These are phyloP conservation scores for Austroboletus rostrupii DNA, from an alignment of 1,284 basidiomycete species.

Conservation along the genomic window DNA sequence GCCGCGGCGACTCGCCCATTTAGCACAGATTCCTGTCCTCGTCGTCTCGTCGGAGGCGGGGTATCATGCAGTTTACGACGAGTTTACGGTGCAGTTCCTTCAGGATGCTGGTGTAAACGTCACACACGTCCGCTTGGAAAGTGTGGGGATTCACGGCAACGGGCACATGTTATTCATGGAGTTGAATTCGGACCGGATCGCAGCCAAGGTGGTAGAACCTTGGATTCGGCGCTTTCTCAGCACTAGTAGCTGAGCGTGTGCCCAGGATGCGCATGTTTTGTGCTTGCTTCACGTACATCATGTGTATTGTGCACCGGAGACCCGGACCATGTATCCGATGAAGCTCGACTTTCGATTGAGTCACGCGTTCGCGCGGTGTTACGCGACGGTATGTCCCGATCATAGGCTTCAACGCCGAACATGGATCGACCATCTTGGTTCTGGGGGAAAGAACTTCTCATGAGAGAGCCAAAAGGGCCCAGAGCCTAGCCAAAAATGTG, in stretches of 20 bases:
- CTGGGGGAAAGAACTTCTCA: not conserved
- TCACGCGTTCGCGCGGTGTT: too few species aligned
- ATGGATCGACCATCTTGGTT: not conserved
- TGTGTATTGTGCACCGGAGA: too few species aligned
- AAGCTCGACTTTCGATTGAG: too few species aligned
- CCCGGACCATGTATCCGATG: too few species aligned
- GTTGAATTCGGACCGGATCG: constrained; percentile 41
- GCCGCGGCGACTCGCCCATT: constrained; percentile 39
- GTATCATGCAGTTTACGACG: constrained; percentile 47
- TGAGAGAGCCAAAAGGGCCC: too few species aligned
- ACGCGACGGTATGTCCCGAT: too few species aligned
- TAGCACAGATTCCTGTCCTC: constrained; percentile 41
- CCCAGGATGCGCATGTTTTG: not conserved
- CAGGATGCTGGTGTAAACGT: constrained; percentile 42
- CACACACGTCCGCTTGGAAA: constrained; percentile 36
- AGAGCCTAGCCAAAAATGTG: too few species aligned
- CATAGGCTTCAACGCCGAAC: too few species aligned
- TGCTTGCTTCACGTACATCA: too few species aligned
- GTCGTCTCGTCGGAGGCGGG: constrained; percentile 45
- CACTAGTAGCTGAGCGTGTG: not conserved
- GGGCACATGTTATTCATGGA: constrained; percentile 56
- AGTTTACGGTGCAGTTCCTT: constrained; percentile 41
- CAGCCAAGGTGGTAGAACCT: constrained; percentile 34
- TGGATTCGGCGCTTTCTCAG: constrained; percentile 32
- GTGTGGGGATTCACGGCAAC: constrained; percentile 41